Conservation (phyloP, 176 grass and related monocot species). For the Bolboschoenus planiculmis region DNA sequence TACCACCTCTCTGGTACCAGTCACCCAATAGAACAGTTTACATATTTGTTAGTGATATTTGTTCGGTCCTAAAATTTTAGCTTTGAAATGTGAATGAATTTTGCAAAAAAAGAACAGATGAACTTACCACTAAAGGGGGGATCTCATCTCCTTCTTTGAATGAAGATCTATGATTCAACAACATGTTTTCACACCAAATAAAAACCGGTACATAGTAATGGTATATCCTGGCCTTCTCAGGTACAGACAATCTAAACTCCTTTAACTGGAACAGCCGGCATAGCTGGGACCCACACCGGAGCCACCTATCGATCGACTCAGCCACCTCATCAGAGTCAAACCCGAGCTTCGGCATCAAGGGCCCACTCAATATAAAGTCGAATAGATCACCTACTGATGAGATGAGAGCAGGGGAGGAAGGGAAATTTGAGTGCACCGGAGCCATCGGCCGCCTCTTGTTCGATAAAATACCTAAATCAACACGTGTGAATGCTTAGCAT, state of each 20-base stretch:
- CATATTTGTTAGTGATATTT: neutral
- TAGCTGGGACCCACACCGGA: conserved; percentile 43
- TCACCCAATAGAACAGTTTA: too few relatives aligned
- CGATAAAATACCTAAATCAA: neutral
- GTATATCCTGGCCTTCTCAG: conserved; percentile 83
- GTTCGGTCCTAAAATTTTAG: neutral
- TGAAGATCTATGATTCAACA: conserved; percentile 50
- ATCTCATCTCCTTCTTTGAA: conserved; percentile 70
- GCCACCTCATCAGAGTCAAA: conserved; percentile 51
- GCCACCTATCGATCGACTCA: conserved; percentile 71
- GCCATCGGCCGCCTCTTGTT: conserved; percentile 16
- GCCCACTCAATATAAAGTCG: conserved; percentile 73
- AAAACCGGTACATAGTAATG: conserved; percentile 89
- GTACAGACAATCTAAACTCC: conserved; percentile 47
- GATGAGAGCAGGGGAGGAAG: conserved; percentile 55
- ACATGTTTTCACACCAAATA: conserved; percentile 89
- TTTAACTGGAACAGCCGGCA: conserved; percentile 65
- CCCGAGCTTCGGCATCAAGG: conserved; percentile 70
- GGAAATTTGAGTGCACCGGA: conserved; percentile 22
- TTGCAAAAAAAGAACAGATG: neutral
- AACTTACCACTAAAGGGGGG: conserved; percentile 74
- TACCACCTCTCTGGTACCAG: too few relatives aligned
- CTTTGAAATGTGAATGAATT: neutral
- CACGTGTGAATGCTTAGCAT: neutral
- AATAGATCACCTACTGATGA: conserved; percentile 66